phyloP scores from a whole-genome alignment of 129 eudicot species.

The Erigeron canadensis region DNA sequence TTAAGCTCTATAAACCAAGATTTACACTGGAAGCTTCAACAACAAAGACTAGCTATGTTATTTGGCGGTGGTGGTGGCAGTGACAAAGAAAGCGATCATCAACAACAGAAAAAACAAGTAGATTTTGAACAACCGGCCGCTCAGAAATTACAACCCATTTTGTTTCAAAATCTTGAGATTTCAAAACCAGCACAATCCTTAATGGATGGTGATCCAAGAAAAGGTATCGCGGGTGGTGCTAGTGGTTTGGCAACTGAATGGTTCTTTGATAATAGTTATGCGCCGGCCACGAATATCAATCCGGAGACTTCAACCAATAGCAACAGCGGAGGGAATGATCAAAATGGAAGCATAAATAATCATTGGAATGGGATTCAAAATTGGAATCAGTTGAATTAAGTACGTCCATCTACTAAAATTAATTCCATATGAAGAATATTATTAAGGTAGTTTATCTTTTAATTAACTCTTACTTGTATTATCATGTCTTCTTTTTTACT shows the following conservation, averaged over 20 bases:
- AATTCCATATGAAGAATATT: constrained; percentile 18
- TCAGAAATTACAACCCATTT: constrained; percentile 57
- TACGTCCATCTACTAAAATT: constrained; percentile 3
- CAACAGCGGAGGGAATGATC: constrained; percentile 37
- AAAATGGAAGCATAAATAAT: constrained; percentile 42
- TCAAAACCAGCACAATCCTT: constrained; percentile 31
- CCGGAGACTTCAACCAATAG: constrained; percentile 30
- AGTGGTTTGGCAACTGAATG: constrained; percentile 52
- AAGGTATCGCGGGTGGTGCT: constrained; percentile 14
- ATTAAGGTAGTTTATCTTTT: constrained; percentile 19
- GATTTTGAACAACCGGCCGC: constrained; percentile 19
- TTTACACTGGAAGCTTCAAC: constrained; percentile 89
- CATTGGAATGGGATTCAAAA: constrained; percentile 51
- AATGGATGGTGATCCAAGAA: constrained; percentile 31
- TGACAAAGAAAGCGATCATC: constrained; percentile 27
- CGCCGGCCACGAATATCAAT: constrained; percentile 32
- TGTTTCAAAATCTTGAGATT: constrained; percentile 68
- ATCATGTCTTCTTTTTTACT: constrained; percentile 7
- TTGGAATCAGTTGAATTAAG: constrained; percentile 48
- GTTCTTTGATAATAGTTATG: constrained; percentile 53
- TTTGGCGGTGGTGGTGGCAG: constrained; percentile 52
- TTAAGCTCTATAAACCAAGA: constrained; percentile 86
- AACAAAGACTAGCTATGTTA: constrained; percentile 65
- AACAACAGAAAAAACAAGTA: constrained; percentile 23
- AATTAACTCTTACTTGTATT: neutral